Conservation (phyloP, 140 eudicot genomes). For the Oenanthe javanica region DNA sequence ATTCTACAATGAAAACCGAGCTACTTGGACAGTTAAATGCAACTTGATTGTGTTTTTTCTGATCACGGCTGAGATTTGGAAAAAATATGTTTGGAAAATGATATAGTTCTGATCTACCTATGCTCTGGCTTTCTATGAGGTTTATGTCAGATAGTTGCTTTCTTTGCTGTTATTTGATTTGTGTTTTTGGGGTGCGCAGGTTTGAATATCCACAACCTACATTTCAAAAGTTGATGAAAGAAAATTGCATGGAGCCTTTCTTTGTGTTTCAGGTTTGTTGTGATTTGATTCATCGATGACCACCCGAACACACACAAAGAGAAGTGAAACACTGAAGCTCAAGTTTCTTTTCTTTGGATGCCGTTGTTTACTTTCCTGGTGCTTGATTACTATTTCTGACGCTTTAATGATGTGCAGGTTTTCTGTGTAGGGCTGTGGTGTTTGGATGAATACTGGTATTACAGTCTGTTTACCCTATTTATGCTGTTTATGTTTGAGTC, state of each 20-base stretch:
- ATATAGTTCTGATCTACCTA: not conserved
- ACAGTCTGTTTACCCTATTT: slow-evolving; percentile 86
- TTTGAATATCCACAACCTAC: slow-evolving; percentile 99
- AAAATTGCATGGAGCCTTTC: slow-evolving; percentile 96
- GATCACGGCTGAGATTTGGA: not conserved
- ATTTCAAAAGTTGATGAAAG: slow-evolving; percentile 88
- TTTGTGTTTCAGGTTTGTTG: slow-evolving; percentile 87
- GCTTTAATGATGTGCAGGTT: slow-evolving; percentile 40
- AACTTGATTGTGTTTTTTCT: not conserved
- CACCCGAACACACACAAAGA: not conserved
- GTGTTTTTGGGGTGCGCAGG: slow-evolving; percentile 27
- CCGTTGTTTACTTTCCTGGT: not conserved
- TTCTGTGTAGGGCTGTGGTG: slow-evolving; percentile 99
- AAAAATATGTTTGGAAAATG: not conserved
- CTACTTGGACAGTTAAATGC: not conserved
- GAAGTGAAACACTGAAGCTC: too few relatives aligned
- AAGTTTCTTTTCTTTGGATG: not conserved
- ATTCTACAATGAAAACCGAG: not conserved
- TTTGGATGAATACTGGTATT: slow-evolving; percentile 94
- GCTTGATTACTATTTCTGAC: slow-evolving; percentile 7
- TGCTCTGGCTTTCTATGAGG: not conserved
- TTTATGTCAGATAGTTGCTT: not conserved
- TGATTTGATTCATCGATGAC: not conserved
- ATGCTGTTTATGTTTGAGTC: slow-evolving; percentile 99
- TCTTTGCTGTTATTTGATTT: slow-evolving; percentile 8